Percentiles rank a stretch among this genome's conserved stretches.
Evolutionary conservation across 208 protist species (phyloP).

Genomic region (Wallacemonas collosoma): DNA sequence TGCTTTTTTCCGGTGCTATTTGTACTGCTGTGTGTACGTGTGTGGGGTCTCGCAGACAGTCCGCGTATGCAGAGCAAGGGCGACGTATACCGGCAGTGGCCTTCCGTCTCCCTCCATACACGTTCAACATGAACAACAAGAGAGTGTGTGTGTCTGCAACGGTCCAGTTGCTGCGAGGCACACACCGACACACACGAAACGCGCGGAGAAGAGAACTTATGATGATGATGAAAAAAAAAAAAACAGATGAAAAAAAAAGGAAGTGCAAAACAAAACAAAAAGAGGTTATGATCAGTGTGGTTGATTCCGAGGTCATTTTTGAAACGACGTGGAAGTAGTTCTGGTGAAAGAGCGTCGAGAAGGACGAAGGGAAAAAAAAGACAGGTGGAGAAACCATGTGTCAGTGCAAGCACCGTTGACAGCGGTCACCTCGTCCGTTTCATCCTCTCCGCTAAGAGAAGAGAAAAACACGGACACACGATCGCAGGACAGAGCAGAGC

Average conservation of each 20-base stretch:
- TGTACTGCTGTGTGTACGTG: too few species aligned
- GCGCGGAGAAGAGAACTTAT: not conserved
- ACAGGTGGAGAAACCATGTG: constrained; percentile 7
- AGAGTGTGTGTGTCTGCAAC: too few species aligned
- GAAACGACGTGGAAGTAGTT: not conserved
- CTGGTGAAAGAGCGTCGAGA: not conserved
- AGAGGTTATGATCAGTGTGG: constrained; percentile 12
- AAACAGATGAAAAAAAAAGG: constrained; percentile 17
- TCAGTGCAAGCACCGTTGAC: not conserved
- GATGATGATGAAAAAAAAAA: constrained; percentile 9
- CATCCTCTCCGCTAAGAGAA: not conserved
- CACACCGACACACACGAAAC: not conserved
- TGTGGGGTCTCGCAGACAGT: too few species aligned
- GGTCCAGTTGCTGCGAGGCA: not conserved
- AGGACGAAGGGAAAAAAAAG: constrained; percentile 14
- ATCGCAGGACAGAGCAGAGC: not conserved
- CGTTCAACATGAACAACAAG: too few species aligned
- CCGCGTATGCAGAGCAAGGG: too few species aligned
- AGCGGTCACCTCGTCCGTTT: not conserved
- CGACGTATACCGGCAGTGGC: too few species aligned
- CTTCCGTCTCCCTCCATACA: too few species aligned
- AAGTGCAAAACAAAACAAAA: constrained; percentile 27
- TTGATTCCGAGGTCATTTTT: not conserved
- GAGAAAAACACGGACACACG: constrained; percentile 23
- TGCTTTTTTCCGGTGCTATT: too few species aligned